Conservation (phyloP, 2,329 filamentous ascomycete genomes). For the Pseudonectria buxi region DNA sequence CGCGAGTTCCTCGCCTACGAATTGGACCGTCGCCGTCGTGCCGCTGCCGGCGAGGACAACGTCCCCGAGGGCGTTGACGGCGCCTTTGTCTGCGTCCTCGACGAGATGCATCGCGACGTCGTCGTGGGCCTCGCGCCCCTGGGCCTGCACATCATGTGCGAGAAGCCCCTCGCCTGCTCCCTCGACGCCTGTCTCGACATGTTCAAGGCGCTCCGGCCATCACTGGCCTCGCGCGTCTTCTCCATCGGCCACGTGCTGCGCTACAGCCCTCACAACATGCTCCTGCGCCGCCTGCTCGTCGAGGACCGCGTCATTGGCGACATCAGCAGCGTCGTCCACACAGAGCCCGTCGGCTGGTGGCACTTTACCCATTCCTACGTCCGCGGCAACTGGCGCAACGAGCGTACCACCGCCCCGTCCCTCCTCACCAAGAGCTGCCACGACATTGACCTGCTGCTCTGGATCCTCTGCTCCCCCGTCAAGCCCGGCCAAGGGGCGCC, state of each 20-base stretch:
- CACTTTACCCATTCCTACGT: slow-evolving; percentile 91
- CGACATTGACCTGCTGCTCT: slow-evolving; percentile 87
- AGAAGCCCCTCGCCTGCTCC: slow-evolving; percentile 84
- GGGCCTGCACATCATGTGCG: slow-evolving; percentile 80
- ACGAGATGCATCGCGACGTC: slow-evolving; percentile 82
- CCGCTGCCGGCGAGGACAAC: slow-evolving; percentile 37
- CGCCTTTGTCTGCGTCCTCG: slow-evolving; percentile 62
- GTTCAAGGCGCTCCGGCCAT: slow-evolving; percentile 48
- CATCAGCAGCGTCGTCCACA: slow-evolving; percentile 79
- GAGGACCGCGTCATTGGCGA: slow-evolving; percentile 74
- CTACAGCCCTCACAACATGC: slow-evolving; percentile 87
- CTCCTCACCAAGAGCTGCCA: slow-evolving; percentile 94
- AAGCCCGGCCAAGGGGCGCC: slow-evolving; percentile 39
- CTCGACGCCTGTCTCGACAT: slow-evolving; percentile 73
- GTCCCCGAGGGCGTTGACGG: slow-evolving; percentile 54
- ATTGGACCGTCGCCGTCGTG: slow-evolving; percentile 48
- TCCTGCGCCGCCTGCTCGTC: slow-evolving; percentile 71
- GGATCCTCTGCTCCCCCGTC: slow-evolving; percentile 74
- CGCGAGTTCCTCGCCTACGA: slow-evolving; percentile 71
- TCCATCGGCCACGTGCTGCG: slow-evolving; percentile 90
- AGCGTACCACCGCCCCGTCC: slow-evolving; percentile 68
- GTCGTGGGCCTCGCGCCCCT: slow-evolving; percentile 65
- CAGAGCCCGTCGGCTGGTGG: slow-evolving; percentile 94
- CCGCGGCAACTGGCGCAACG: slow-evolving; percentile 86
- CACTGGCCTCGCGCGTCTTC: slow-evolving; percentile 50